Conservation (phyloP, 1,139 yeast species). For the Candida tropicalis region DNA sequence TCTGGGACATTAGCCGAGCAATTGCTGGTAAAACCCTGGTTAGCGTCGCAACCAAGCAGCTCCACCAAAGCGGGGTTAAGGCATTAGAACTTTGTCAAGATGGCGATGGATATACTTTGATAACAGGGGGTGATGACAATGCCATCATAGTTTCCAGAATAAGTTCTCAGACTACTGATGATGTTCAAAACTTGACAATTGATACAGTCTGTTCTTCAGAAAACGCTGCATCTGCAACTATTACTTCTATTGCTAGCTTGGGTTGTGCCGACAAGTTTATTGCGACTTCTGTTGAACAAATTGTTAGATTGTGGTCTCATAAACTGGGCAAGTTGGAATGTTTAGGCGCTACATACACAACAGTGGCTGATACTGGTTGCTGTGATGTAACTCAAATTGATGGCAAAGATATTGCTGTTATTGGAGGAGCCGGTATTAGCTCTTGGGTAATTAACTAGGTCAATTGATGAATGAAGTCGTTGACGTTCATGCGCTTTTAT, state of each 20-base stretch:
- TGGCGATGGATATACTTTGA: conserved; percentile 32
- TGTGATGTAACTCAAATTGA: conserved; percentile 40
- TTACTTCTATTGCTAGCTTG: conserved; percentile 60
- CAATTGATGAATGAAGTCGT: not conserved
- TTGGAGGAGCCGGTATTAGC: conserved; percentile 78
- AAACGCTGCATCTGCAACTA: conserved; percentile 83
- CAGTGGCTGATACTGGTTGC: conserved; percentile 91
- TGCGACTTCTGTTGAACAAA: conserved; percentile 79
- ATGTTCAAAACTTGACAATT: not conserved
- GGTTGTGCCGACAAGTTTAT: conserved; percentile 26
- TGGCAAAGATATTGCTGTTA: conserved; percentile 33
- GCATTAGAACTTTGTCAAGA: conserved; percentile 35
- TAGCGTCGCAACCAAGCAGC: conserved; percentile 31
- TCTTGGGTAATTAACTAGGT: conserved; percentile 47
- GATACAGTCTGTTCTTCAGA: conserved; percentile 16
- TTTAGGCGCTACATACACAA: conserved; percentile 58
- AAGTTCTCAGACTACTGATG: conserved; percentile 7
- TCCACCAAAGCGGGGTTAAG: conserved; percentile 87
- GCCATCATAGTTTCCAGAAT: conserved; percentile 56
- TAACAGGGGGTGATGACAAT: conserved; percentile 95
- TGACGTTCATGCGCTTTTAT: no score
- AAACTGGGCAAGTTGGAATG: conserved; percentile 33
- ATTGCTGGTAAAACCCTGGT: not conserved
- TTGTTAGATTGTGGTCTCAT: conserved; percentile 64
- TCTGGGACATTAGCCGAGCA: conserved; percentile 53